Conservation (phyloP, 305 asterid species). For the Euphrasia arctica region DNA sequence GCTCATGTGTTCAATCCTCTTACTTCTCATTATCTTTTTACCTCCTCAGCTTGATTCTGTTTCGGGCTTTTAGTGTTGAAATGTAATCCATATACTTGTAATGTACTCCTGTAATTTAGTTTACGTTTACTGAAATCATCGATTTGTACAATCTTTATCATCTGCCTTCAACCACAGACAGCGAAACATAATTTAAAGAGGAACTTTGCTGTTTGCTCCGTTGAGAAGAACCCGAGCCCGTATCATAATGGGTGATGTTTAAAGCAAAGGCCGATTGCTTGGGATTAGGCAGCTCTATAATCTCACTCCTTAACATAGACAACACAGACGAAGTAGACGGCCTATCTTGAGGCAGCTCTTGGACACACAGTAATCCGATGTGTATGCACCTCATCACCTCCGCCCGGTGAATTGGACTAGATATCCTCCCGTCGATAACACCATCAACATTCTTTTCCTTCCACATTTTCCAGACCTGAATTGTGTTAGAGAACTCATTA, state of each 20-base stretch:
- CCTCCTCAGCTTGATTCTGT: neutral
- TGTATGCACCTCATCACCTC: conserved; percentile 31
- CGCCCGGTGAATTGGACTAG: conserved; percentile 1
- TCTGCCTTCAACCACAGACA: conserved; percentile 23
- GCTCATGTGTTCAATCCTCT: neutral
- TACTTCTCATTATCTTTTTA: neutral
- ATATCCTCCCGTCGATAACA: conserved; percentile 26
- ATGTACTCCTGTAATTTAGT: neutral
- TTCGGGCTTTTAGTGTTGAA: no score
- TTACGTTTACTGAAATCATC: neutral
- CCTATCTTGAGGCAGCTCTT: conserved; percentile 27
- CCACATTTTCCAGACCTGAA: conserved; percentile 43
- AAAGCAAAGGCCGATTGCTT: conserved; percentile 21
- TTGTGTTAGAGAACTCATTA: neutral
- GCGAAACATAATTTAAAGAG: conserved; percentile 22
- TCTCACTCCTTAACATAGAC: conserved; percentile 36
- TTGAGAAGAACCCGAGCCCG: conserved; percentile 25
- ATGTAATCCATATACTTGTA: no score
- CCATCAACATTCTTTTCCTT: conserved; percentile 22
- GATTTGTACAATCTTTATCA: neutral
- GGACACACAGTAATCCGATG: conserved; percentile 34
- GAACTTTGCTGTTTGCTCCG: conserved; percentile 22
- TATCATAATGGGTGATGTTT: conserved; percentile 14
- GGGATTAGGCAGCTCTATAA: conserved; percentile 25
- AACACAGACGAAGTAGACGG: conserved; percentile 29